Base-by-base conservation (phyloP, 2,329 filamentous ascomycete species). In the Capronia epimyces region DNA sequence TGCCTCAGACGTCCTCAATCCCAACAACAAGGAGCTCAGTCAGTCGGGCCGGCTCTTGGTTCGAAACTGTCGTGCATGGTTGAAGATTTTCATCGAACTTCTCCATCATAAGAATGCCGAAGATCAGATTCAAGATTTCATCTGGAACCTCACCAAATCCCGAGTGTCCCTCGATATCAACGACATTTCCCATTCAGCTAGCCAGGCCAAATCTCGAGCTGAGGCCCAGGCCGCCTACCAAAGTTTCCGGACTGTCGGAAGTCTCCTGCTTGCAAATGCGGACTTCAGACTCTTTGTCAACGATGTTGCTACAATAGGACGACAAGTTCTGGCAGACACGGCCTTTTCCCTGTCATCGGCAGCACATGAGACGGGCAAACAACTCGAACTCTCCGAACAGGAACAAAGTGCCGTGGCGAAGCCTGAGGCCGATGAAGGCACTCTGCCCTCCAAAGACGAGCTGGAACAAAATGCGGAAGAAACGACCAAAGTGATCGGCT, bases 61-160 rank as follows among this genome's bases (percentile, higher is more conserved):
- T 46, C 83, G 84, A 53, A 84, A 85, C 63, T 75, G 77, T 43
- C 87, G 85, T 65, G 76, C 84, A 60, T 91, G 82, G 79, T 72
- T 96, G 6, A 78, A 82, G 50, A 78, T 90, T 51, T 82, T 95
- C 66, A 91, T 94, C 61, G 81, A 88, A n/a, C 70, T 95, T 4
- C 66, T 96, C 40, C 76, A 81, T 49, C 77, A 89, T 68, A 97
- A 96, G 73, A 96, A 96, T 67, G 73, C 75, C 55, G 69, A 80
- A 13, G 89, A 97, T 67, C 86, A 95, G 66, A 80, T 97, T 15
- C 91, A 97, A 67, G 88, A 96, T 62, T 87, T 96, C 57, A 75
- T 95, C 32, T 96, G 89, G 89, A 89, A 84, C 62, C 68, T 95
- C 41, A 74, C 82, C 56, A 85, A 87, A 65, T 83, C 88, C n/a